Evolutionary conservation across 768 basidiomycete species (phyloP), one percentile per base, ranked within the genome.

Genomic region (Suillus subluteus): DNA sequence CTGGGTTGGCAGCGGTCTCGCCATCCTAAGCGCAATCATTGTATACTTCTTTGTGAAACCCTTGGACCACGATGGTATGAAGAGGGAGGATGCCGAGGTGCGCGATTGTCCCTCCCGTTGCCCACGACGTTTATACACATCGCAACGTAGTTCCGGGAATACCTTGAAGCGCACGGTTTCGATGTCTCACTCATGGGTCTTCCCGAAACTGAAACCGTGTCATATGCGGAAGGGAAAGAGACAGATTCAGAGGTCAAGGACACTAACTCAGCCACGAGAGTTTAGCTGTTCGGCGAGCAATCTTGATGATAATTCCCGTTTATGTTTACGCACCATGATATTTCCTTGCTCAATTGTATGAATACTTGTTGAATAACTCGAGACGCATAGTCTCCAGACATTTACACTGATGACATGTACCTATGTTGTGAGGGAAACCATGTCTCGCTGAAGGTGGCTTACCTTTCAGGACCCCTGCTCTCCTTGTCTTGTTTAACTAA

Each of bases 1-100:
- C 85, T 94, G 90, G 91, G 76, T 95, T 68, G 94, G 84, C n/a
- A 92, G 91, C 70, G 91, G 89, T 82, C 84, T 98, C 58, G 94
- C 94, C 4, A 69, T 97, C 56, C 68, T 95, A 62, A 93, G 91
- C 67, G 95, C 96, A 3, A 26, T 88, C 11, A 79, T 94, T 69
- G 88, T 90, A 0, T 83, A 88, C 69, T 76, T 93, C 77, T 88
- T 92, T 78, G 86, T 98, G 72, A 82, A 81, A 55, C 93, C 94
- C 46, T 82, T 96, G 63, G 79, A 81, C 18, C 86, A 88, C 40
- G 93, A 96, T 67, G 91, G 91, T 41, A 94, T 95, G 93, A 81
- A 76, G 26, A 83, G 86, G 56, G 93, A 96, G 75, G 95, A 96
- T 76, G 77, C 76, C 46, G 79, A 79, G 70, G 91, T 91, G 70